Evolutionary conservation across 1,284 basidiomycete genomes (phyloP), one percentile per base, ranked within the genome.

Genomic region (Cutaneotrichosporon sp.): DNA sequence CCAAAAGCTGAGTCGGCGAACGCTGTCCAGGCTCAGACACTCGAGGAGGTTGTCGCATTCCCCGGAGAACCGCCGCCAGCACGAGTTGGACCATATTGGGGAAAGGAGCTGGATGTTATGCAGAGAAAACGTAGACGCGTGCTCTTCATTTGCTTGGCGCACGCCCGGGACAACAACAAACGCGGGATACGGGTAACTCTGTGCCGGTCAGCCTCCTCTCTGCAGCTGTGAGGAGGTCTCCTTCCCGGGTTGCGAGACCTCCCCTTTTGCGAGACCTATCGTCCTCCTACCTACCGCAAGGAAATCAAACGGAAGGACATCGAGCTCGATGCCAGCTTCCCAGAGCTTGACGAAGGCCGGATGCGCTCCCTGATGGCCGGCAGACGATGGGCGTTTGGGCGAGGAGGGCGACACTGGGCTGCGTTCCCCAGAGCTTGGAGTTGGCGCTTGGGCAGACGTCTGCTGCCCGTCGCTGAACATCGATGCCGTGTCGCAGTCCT

Each of bases 1-100:
- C 70, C 70, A 72, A 20, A 64, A 59, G 10, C 70, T 66, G 16
- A 72, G 43, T 27, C 50, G 35, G 20, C 65, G 50, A 16, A 65
- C 65, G 19, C 57, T 57, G 14, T 65, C 55, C 7, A 66, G 55
- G 17, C 53, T 50, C 14, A 72, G 38, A 31, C 66, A 70, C 25
- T 68, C 61, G 24, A 70, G 47, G 46, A 70, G 46, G 34, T 35
- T 39, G 10, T 39, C 24, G 20, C 38, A 26, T 12, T 20, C 20
- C 5, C 43, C 43, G 5, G 29, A 20, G 19, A 45, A 20, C 2
- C 29, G 43, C 3, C 31, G 29, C 43, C 43, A 45, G 29, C 19
- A 33, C 11, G 43, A 14, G 29, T 45, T 45, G 9, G 29, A 19
- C 43, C 43, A 45, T 10, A 45, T 27, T 17, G 43, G 43, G 5